Evolutionary conservation across 768 basidiomycete species (phyloP), one percentile per base, ranked within the genome.

Genomic region (Tricholoma matsutake): DNA sequence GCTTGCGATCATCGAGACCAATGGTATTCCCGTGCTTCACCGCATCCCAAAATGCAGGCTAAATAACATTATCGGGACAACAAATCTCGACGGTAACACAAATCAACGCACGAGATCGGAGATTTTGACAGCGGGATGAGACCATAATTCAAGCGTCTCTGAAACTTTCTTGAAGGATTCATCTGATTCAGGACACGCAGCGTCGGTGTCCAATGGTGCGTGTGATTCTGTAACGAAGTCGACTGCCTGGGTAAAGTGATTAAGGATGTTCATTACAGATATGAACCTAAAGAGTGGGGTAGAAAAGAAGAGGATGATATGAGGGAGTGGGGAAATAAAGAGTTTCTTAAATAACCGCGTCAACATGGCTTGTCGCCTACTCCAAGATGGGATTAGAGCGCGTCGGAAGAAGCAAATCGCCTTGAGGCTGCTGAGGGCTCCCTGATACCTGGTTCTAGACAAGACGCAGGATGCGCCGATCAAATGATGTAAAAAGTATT

Each of bases 1-100:
- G 71, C 29, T 82, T 70, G 61, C 89, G 82, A 68, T 91, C 89
- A 65, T 91, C 78, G 41, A 84, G 66, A 2, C 82, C 80, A 11
- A 69, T 62, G 1, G 67, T 73, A 47, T 73, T 72, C 16, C 72
- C 64, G 64, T 85, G 73, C 61, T 71, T 69, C 9, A 84, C 34
- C 11, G 81, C 82, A 68, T 89, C 81, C 34, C 72, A 58, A 55
- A 80, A 76, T 13, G 82, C 83, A 29, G 78, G 76, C 86, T 87
- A 63, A 49, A 32, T 1, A 8, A 16, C 2, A 41, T 39, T 6
- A 37, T 13, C 18, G 58, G 43, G n/a, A 16, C 7, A 18, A 49
- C 45, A 31, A 37, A 37, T 22, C 5, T 20, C n/a, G 34, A 41
- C 9, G 9, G n/a, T 11, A 20, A 9, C 7, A 11, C 16, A 45